phyloP scores from a whole-genome alignment of 2,329 filamentous ascomycete genomes.

The Elsinoe necatrix region DNA sequence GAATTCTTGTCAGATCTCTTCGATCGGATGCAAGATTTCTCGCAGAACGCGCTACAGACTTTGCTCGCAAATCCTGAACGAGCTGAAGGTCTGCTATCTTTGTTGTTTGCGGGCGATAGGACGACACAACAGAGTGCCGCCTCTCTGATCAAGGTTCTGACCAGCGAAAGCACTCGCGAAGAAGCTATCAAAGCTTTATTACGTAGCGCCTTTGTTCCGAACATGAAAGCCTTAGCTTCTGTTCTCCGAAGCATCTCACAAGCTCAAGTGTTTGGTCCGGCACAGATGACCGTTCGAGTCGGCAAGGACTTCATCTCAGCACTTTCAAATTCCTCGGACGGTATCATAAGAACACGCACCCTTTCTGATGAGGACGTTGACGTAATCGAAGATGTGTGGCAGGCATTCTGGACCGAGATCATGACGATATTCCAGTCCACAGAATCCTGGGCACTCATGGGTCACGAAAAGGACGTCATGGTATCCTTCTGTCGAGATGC shows the following conservation, averaged over 20 bases:
- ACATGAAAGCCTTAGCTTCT: conserved; percentile 48
- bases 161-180: conserved; percentile 55
- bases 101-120: conserved; percentile 72
- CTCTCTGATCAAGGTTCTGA: conserved; percentile 75
- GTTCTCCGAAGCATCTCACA: conserved; percentile 48
- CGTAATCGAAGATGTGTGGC: conserved; percentile 72
- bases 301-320: conserved; percentile 55
- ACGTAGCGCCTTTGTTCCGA: conserved; percentile 48
- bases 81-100: conserved; percentile 65
- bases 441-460: conserved; percentile 67
- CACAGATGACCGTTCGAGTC: conserved; percentile 52
- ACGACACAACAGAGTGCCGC: conserved; percentile 71
- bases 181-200: conserved; percentile 56
- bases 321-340: conserved; percentile 55
- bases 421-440: conserved; percentile 74
- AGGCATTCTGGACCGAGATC: conserved; percentile 70
- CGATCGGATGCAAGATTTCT: conserved; percentile 70
- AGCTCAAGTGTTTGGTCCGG: conserved; percentile 51
- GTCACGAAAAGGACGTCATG: conserved; percentile 69
- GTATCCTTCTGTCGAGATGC: conserved; percentile 88
- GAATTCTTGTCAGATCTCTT: conserved; percentile 63
- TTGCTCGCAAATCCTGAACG: conserved; percentile 61
- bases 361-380: conserved; percentile 53
- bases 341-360: conserved; percentile 50
- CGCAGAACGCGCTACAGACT: conserved; percentile 56